Percentiles rank a stretch among this genome's conserved stretches.
These are phyloP conservation scores for Syncephalastrum contaminatum DNA, from an alignment of 371 early-diverging fungal genomes.

Conservation along the genomic window DNA sequence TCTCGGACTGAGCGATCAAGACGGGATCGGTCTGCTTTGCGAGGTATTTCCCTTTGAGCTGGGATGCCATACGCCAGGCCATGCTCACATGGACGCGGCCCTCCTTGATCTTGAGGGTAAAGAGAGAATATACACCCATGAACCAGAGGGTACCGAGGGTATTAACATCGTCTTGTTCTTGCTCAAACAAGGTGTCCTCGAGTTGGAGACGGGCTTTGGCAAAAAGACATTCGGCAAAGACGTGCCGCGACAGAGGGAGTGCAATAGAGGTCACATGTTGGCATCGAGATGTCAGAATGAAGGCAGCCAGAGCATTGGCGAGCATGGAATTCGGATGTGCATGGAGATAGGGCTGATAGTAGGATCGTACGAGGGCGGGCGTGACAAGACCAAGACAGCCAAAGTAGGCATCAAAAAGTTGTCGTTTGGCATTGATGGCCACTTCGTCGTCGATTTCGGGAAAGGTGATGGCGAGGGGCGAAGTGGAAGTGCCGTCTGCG, in stretches of 20 bases:
- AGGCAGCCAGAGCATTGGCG: constrained; percentile 28
- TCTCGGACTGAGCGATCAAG: constrained; percentile 8
- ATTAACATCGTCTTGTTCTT: constrained; percentile 24
- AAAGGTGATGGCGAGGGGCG: not conserved
- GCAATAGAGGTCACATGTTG: constrained; percentile 15
- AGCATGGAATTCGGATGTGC: constrained; percentile 24
- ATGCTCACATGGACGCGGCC: constrained; percentile 31
- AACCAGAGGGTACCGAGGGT: constrained; percentile 22
- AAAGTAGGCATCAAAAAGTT: constrained; percentile 26
- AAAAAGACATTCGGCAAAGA: constrained; percentile 22
- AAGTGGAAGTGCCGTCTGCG: not conserved
- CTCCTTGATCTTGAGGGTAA: constrained; percentile 24
- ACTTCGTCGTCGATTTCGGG: not conserved
- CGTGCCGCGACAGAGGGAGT: constrained; percentile 13
- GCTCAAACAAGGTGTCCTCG: constrained; percentile 34
- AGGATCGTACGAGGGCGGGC: constrained; percentile 26
- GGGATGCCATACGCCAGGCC: constrained; percentile 39
- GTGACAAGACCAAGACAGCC: constrained; percentile 17
- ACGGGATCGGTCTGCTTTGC: not conserved
- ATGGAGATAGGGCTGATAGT: constrained; percentile 22
- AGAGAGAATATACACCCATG: constrained; percentile 22
- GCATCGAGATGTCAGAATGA: constrained; percentile 28
- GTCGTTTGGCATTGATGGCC: not conserved
- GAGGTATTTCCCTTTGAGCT: constrained; percentile 25
- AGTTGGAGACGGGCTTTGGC: constrained; percentile 28